phyloP scores from a whole-genome alignment of 495 filamentous ascomycete species.

The Apodospora peruviana region DNA sequence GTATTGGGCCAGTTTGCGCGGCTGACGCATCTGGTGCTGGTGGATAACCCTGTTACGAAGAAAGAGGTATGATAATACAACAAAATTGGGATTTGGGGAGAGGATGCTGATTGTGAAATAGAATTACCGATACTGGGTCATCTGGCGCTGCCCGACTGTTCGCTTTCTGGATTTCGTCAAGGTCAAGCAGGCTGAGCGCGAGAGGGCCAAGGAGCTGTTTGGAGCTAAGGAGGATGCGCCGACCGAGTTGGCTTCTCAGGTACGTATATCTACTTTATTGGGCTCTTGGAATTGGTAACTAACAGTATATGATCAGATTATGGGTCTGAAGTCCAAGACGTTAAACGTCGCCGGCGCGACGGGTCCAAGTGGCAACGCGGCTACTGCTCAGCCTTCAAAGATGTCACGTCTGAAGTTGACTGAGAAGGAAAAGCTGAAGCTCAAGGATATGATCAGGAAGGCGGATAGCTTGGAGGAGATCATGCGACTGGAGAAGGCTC shows the following conservation, averaged over 20 bases:
- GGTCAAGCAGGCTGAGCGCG: constrained; percentile 79
- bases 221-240: constrained; percentile 71
- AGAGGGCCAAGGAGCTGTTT: constrained; percentile 71
- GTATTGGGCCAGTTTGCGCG: constrained; percentile 61
- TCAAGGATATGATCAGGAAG: constrained; percentile 50
- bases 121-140: constrained; percentile 88
- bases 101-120: constrained; percentile 27
- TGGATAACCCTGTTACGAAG: constrained; percentile 84
- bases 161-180: constrained; percentile 92
- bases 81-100: neutral
- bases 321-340: constrained; percentile 78
- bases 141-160: constrained; percentile 78
- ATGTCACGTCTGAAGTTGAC: constrained; percentile 55
- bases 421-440: constrained; percentile 73
- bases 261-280: constrained; percentile 5
- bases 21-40: constrained; percentile 73
- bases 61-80: constrained; percentile 67
- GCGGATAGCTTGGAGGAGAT: constrained; percentile 87
- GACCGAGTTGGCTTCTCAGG: constrained; percentile 66
- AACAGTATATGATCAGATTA: no score
- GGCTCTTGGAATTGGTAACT: no score
- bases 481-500: constrained; percentile 71
- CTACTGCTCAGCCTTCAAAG: constrained; percentile 45
- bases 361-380: constrained; percentile 35
- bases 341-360: no score